These are phyloP conservation scores for Bipolaris sorokiniana DNA, from an alignment of 2,329 filamentous ascomycete genomes.

Conservation along the genomic window DNA sequence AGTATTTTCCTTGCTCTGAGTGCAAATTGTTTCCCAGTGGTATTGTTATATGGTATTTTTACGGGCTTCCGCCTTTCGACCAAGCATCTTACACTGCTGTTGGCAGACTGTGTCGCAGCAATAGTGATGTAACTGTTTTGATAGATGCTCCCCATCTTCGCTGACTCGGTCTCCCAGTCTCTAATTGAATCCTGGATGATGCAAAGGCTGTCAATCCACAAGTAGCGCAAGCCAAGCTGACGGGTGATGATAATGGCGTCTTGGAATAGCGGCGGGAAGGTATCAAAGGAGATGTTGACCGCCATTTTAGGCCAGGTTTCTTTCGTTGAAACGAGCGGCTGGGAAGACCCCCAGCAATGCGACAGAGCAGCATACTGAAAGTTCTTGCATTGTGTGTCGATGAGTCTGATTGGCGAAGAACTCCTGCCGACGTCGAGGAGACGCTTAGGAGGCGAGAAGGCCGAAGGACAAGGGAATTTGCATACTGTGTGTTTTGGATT, in stretches of 20 bases:
- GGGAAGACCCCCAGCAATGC: slow-evolving; percentile 42
- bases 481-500: slow-evolving; percentile 41
- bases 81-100: slow-evolving; percentile 31
- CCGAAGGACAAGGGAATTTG: slow-evolving; percentile 23
- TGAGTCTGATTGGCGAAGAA: slow-evolving; percentile 37
- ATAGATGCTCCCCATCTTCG: slow-evolving; percentile 46
- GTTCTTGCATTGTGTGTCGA: slow-evolving; percentile 38
- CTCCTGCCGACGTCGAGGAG: slow-evolving; percentile 42
- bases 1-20: slow-evolving; percentile 35
- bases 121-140: slow-evolving; percentile 44
- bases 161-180: slow-evolving; percentile 45
- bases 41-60: slow-evolving; percentile 36
- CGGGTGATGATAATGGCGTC: not conserved
- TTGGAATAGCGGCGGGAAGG: slow-evolving; percentile 29
- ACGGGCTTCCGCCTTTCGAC: slow-evolving; percentile 34
- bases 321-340: slow-evolving; percentile 35
- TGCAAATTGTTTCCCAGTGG: slow-evolving; percentile 30
- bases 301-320: slow-evolving; percentile 35
- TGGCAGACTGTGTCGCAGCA: slow-evolving; percentile 33
- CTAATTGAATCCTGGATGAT: slow-evolving; percentile 18
- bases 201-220: slow-evolving; percentile 11
- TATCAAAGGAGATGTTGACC: slow-evolving; percentile 35
- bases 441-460: slow-evolving; percentile 34
- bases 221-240: not conserved
- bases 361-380: slow-evolving; percentile 41